Evolutionary conservation across 108 stramenopile species (phyloP), one percentile per base, ranked within the genome.

Genomic region (Craspedostauros australis): DNA sequence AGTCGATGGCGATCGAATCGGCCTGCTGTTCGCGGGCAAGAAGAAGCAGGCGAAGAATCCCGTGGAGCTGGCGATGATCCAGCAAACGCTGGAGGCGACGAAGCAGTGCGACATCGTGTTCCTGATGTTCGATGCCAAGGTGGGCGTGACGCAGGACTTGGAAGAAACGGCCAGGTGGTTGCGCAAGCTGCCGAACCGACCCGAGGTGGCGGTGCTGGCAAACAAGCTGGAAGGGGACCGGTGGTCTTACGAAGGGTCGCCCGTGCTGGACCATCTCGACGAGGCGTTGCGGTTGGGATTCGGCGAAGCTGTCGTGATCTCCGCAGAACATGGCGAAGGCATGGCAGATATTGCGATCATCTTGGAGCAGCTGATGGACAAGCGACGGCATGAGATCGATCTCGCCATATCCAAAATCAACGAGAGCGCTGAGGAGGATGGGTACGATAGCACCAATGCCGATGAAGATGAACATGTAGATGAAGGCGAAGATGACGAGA

Each of bases 201-300:
- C 73, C 23, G 60, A 60, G 2, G 78, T 93, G 33, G 65, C 64
- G 2, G 54, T 93, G 15, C 53, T 88, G 41, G 87, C 82, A 20
- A 93, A 93, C 53, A 93, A 93, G 60, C 48, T 93, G 24, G 91
- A 93, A 65, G 87, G 87, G 6, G 84, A 85, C 66, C 48, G 69
- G 6, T 89, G 87, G 86, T 54, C 68, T 5, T 72, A 76, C 29
- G 79, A 66, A 57, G 60, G 54, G 21, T 73, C 64, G 18, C 21
- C 40, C 8, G 78, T 88, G 0, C 46, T 87, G 49, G 81, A 88
- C 30, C 62, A 81, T 41, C 61, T 87, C 24, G 56, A 72, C 19
- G 91, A 93, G 47, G 70, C 75, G 4, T 54, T 56, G 15, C 70
- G 85, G 18, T 52, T 81, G 30, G 91, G 91, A 26, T 76, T 93